Base-by-base conservation (phyloP, 768 basidiomycete species). In the Lentinula raphanica region DNA sequence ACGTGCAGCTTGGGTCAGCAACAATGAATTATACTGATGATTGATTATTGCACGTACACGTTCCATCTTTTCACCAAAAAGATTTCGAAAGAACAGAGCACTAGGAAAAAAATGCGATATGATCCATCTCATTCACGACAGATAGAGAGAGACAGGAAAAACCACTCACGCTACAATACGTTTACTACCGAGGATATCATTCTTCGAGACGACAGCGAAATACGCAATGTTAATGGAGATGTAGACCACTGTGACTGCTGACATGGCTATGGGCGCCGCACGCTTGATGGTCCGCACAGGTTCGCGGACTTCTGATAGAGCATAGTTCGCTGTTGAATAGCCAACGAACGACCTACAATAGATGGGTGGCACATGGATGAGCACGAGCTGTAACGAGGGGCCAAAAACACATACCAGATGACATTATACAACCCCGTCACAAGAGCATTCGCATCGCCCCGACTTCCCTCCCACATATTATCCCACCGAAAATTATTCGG, bases 291-390 rank as follows among this genome's bases (percentile, higher is more conserved):
- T 90, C 39, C 79, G 76, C 3, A 90, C 78, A 1, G 88, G 90
- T 60, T 90, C 79, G 23, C 77, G 77, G 5, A 88, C 75, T 65
- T 92, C 88, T 3, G 86, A 87, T 4, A 91, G 72, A 0, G 83
- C 85, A 61, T 88, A 89, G 64, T 90, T 89, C 8, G 87, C 87
- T 58, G 86, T 88, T 2, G 83, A 80, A 65, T 89, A 92, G 0
- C 89, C 89, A 48, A 80, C 76, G 65, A 83, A 88, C 0, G 86
- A 84, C 87, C 87, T 25, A 40, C 11, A n/a, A 39, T 17, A 56
- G 31, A 35, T 29, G 40, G 27, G 5, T 15, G 17, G 49, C 23
- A 56, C 31, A 35, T 29, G 40, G 27, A 9, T 35, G 9, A 49
- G 19, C 27, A 19, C 21, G 6, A 35, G 9, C 28, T 3, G 19